These are phyloP conservation scores for Pyricularia sp. DNA, from an alignment of 2,329 filamentous ascomycete genomes.

Conservation along the genomic window DNA sequence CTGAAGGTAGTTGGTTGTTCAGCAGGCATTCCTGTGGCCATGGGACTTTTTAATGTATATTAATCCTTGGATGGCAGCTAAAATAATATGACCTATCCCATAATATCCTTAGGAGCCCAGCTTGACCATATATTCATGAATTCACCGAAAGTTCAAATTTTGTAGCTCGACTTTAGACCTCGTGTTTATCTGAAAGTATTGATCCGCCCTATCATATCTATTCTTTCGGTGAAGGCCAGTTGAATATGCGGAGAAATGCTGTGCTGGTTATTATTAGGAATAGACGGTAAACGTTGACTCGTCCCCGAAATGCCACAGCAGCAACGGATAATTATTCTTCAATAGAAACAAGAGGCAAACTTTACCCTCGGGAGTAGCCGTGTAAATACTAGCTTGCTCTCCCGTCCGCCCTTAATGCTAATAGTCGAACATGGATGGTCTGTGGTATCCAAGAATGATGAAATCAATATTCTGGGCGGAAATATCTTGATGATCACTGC, in stretches of 20 bases:
- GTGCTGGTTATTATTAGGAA: background rate
- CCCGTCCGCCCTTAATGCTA: too few relatives aligned
- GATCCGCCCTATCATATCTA: background rate
- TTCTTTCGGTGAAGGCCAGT: too few relatives aligned
- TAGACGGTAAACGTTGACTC: background rate
- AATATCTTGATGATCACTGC: too few relatives aligned
- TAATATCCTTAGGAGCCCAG: background rate
- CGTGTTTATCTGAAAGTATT: background rate
- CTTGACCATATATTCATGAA: background rate
- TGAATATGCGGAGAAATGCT: background rate
- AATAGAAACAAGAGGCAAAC: background rate
- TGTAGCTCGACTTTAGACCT: too few relatives aligned
- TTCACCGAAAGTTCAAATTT: too few relatives aligned
- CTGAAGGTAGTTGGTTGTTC: background rate
- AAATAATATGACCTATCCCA: background rate
- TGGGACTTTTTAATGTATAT: background rate
- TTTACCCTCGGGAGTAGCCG: background rate
- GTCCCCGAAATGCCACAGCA: background rate
- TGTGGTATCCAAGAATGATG: too few relatives aligned
- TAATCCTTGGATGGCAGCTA: background rate
- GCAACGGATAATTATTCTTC: background rate
- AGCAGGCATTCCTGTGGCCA: background rate
- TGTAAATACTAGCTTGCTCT: too few relatives aligned
- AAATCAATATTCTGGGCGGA: too few relatives aligned
- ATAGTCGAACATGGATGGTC: too few relatives aligned